These are phyloP conservation scores for Arthroderma sp. DNA, from an alignment of 2,329 filamentous ascomycete species.

Conservation along the genomic window DNA sequence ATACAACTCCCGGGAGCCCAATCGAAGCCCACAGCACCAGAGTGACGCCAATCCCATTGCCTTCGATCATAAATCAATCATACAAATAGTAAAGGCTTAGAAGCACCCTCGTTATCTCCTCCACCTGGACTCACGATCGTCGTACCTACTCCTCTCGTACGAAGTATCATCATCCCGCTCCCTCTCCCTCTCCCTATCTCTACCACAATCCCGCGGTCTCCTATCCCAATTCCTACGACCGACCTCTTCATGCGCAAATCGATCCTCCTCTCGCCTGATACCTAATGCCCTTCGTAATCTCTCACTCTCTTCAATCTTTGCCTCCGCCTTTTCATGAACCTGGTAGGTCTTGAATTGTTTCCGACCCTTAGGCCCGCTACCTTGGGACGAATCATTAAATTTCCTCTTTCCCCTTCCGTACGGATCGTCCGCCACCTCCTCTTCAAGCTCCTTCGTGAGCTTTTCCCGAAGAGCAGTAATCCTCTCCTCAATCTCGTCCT, in stretches of 20 bases:
- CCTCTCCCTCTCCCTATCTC: too few species aligned
- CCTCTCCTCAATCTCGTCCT: conserved; percentile 77
- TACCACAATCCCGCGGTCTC: neutral
- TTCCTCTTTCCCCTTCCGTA: conserved; percentile 6
- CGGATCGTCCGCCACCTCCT: conserved; percentile 23
- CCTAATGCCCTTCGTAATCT: conserved; percentile 72
- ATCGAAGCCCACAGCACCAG: too few species aligned
- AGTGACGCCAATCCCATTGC: too few species aligned
- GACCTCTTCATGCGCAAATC: neutral
- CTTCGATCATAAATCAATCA: too few species aligned
- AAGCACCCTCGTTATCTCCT: too few species aligned
- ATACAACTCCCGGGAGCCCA: too few species aligned
- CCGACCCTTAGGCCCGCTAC: conserved; percentile 17
- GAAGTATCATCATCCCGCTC: too few species aligned
- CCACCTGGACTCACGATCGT: too few species aligned
- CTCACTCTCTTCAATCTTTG: conserved; percentile 93
- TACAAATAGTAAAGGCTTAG: too few species aligned
- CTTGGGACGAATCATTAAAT: conserved; percentile 16
- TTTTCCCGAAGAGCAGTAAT: conserved; percentile 55
- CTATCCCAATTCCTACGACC: conserved; percentile 1
- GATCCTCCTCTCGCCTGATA: conserved; percentile 45
- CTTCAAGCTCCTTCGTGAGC: conserved; percentile 45
- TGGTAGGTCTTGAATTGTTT: conserved; percentile 72
- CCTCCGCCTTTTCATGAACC: conserved; percentile 89
- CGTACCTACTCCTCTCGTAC: too few species aligned